Evolutionary conservation across 2,329 filamentous ascomycete genomes (phyloP), one percentile per base, ranked within the genome.

Genomic region (Erysiphe neolycopersici): DNA sequence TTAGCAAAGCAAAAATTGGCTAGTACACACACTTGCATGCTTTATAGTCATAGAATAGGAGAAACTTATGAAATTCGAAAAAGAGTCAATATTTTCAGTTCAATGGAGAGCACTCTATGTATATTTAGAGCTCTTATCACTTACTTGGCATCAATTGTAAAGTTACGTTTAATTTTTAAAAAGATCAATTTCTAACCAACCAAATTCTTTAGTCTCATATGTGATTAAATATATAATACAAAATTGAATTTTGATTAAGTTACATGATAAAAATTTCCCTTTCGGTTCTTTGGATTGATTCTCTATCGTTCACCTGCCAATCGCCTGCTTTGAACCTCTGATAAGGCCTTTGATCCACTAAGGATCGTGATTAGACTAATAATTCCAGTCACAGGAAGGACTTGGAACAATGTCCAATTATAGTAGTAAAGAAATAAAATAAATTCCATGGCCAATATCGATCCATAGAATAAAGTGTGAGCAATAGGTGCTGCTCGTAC

Each of bases 391-490:
- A 74, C 75, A 4, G 84, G 85, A 42, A 98, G 66, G 13, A 73
- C 74, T 64, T 93, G 78, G 68, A 95, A 93, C 39, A 98, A 66
- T 56, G 77, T 93, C 85, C 87, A 94, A 56, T 64, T 73, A 43
- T 71, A 78, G 62, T 95, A 95, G 68, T 98, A 98, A 51, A 93
- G 63, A 65, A 89, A 87, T 63, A 98, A 94, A 45, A 93, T 75
- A 14, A 71, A 79, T 60, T 98, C 89, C 66, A 98, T 80, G 18
- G 76, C 74, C 35, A 93, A 48, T 45, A 98, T 73, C 5, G 84
- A 93, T 43, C 79, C 80, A 52, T 91, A 79, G 65, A 95, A 98
- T 31, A 84, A 60, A 29, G 65, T 65, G 58, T 98, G 87, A 5
- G 87, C 77, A 38, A 93, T 53, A 2, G 89, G 87, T 1, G 83